Evolutionary conservation across 1,284 basidiomycete species (phyloP), one percentile per base, ranked within the genome.

Genomic region (Sporisorium graminicola): DNA sequence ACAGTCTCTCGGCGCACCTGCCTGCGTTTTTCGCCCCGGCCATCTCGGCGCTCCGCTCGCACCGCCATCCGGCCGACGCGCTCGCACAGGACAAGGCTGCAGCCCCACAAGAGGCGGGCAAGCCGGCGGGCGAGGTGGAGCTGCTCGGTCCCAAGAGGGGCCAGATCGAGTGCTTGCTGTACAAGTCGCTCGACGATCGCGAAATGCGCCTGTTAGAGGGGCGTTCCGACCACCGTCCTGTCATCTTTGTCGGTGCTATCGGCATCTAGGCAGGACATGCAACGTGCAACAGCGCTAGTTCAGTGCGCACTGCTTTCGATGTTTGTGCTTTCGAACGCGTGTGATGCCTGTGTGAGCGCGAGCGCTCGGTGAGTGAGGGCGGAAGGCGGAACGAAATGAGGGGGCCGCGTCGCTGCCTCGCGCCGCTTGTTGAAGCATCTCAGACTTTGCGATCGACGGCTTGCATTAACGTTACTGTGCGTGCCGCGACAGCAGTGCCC

Each of bases 191-290:
- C 46, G 91, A 93, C 77, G 93, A 94, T 82, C 87, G 88, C 31
- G 90, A 88, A 12, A 94, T 94, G 92, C 88, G 90, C 58, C 86
- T 89, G 54, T 82, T 94, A 35, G 91, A 92, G 82, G 93, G 78
- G 7, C 54, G 82, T 18, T 78, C 74, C 51, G 86, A 87, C 62
- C 86, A 87, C 63, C 86, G 93, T 52, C 93, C 92, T 0, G 92
- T 94, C 27, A 90, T 94, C 44, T 82, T 76, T 58, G 80, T 78
- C 18, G 79, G 74, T 12, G 68, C 65, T 46, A 73, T 83, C 29
- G 81, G 79, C 29, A 70, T 77, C 33, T 80, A 55, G 12, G 14
- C 5, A 56, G 2, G 37, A n/a, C 18, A 9, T 14, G 35, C 35
- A 14, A 14, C 8, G 26, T 46, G 31, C 6, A 12, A 33, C 12